A percentile compares a stretch with the other conserved stretches of the same genome.
Conservation (phyloP, 2,329 filamentous ascomycete genomes). For the Epichloe coenophiala region DNA sequence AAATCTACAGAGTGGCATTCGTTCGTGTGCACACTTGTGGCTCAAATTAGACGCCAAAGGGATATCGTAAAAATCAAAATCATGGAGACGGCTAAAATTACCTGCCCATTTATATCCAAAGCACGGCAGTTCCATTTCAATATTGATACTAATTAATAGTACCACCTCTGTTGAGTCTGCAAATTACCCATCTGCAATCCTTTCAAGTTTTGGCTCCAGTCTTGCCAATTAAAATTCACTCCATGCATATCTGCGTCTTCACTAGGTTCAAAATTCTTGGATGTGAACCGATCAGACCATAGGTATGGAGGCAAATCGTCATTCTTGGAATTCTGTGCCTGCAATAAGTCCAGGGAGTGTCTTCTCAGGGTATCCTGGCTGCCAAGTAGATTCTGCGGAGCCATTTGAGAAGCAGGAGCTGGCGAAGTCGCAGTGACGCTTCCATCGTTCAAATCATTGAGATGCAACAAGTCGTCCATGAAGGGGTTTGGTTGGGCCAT, state of each 20-base stretch:
- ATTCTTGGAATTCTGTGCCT: conserved; percentile 16
- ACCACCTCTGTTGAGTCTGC: conserved; percentile 12
- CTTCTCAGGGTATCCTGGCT: conserved; percentile 9
- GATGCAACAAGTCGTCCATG: conserved; percentile 21
- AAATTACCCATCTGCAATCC: conserved; percentile 22
- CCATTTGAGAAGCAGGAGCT: neutral
- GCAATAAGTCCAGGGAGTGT: conserved; percentile 8
- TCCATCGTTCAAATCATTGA: neutral
- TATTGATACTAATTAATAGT: neutral
- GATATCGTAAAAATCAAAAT: neutral
- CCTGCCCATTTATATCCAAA: neutral
- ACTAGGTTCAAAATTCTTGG: conserved; percentile 14
- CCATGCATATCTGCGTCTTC: conserved; percentile 28
- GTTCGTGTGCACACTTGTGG: no score
- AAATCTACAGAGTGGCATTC: no score
- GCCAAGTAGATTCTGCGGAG: neutral
- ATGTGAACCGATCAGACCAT: conserved; percentile 24
- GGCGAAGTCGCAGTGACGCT: neutral
- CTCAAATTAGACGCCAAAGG: neutral
- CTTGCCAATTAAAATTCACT: conserved; percentile 34
- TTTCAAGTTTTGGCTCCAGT: conserved; percentile 30
- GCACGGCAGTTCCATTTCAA: neutral
- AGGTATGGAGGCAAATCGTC: conserved; percentile 26
- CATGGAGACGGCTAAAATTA: neutral
- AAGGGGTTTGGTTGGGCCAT: conserved; percentile 24